Base-by-base conservation (phyloP, 2,329 filamentous ascomycete genomes). In the Malbranchea cinnamomea region DNA sequence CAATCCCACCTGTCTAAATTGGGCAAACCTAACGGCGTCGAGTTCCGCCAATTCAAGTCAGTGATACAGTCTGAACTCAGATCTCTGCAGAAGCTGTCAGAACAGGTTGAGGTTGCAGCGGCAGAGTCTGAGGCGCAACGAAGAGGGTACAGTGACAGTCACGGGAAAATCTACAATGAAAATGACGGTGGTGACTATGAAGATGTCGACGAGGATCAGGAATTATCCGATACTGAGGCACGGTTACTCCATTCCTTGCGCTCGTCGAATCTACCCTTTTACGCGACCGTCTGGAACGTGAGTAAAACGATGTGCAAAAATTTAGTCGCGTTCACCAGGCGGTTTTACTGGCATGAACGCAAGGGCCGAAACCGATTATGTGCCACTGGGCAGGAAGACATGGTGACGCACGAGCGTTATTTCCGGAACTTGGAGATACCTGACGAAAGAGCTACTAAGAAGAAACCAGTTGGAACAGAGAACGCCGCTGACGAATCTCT, bases 201-300 rank as follows among this genome's bases (percentile, higher is more conserved):
- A 9, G 30, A 34, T n/a, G 14, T 6, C 6, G 11, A 29, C 7
- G 31, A 28, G 16, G 33, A 25, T 2, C 24, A 34, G 27, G n/a
- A 20, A 24, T 28, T 30, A 20, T 39, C 36, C 16, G 38, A 44
- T 16, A 29, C 41, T 5, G 48, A 52, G 31, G 40, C 41, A 34
- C 52, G 56, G 31, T 46, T 58, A 10, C 46, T 60, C n/a, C 70
- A 77, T 44, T 63, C 67, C 16, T 55, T 78, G 26, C 62, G 67
- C 28, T 76, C 71, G 5, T 76, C 71, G 1, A 81, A 81, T 50
- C 45, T 79, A 7, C 64, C 69, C 0, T 79, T 77, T 44, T 69
- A 73, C 31, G 64, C 71, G 38, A 62, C 68, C 4, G 60, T 79
- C 2, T 80, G 76, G 76, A 50, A 53, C 16, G 62, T 67, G 13